Conservation (phyloP, 2,329 filamentous ascomycete genomes). For the Microsporum ferrugineum region DNA sequence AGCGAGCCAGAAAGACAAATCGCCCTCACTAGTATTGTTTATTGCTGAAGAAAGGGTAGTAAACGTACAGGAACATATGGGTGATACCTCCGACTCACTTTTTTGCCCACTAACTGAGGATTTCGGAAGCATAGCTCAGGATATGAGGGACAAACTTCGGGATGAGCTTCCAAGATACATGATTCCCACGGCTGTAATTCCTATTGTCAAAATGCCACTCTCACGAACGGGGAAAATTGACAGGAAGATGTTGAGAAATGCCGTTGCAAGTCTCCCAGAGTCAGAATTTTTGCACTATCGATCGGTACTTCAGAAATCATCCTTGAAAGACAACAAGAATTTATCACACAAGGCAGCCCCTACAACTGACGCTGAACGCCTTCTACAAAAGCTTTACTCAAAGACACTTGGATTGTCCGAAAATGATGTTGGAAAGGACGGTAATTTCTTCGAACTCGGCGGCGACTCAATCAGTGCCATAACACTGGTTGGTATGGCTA, state of each 20-base stretch:
- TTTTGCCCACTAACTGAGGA: neutral
- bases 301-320: neutral
- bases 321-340: neutral
- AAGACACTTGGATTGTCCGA: neutral
- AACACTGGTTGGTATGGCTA: constrained; percentile 1
- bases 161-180: constrained; percentile 8
- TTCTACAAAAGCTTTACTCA: neutral
- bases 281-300: neutral
- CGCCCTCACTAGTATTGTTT: constrained; percentile 5
- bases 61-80: neutral
- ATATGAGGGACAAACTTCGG: neutral
- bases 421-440: constrained; percentile 3
- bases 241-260: constrained; percentile 18
- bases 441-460: constrained; percentile 7
- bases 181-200: constrained; percentile 24
- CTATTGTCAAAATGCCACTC: constrained; percentile 11
- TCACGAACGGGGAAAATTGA: constrained; percentile 10
- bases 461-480: constrained; percentile 11
- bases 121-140: neutral
- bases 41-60: constrained; percentile 8
- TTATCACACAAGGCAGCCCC: neutral
- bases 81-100: neutral
- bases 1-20: neutral
- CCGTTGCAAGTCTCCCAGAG: constrained; percentile 15
- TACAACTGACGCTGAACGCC: neutral